Conservation (phyloP, 164 flowering plant genomes). For the Magnolia kwangsiensis region DNA sequence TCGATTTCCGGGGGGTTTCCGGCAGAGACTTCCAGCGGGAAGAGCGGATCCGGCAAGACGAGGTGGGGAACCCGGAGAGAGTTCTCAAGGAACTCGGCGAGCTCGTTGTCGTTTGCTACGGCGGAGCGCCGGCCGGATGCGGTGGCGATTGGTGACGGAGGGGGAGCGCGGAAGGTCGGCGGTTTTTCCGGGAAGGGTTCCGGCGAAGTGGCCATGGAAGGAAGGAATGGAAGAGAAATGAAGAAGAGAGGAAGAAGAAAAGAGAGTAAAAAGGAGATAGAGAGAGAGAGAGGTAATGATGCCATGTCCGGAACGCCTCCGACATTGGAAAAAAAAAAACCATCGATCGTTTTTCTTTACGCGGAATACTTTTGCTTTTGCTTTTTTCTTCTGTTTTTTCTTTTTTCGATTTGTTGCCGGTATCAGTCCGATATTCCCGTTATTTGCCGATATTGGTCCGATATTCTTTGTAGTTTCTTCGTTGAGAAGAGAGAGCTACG, state of each 20-base stretch:
- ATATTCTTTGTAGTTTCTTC: no score
- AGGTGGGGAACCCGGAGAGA: constrained; percentile 66
- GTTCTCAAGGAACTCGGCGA: constrained; percentile 58
- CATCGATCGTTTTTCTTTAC: not conserved
- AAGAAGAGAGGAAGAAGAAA: not conserved
- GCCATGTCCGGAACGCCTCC: not conserved
- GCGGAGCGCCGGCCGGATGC: constrained; percentile 46
- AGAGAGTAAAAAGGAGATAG: not conserved
- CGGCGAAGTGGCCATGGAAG: constrained; percentile 36
- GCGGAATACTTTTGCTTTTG: constrained; percentile 4
- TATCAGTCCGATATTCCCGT: no score
- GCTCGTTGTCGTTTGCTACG: constrained; percentile 55
- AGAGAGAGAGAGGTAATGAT: not conserved
- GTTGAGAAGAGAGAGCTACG: no score
- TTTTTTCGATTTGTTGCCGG: no score
- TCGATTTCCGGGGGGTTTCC: constrained; percentile 47
- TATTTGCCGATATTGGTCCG: no score
- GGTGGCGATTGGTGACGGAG: constrained; percentile 76
- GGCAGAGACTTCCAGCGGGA: constrained; percentile 42
- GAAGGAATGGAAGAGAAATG: not conserved
- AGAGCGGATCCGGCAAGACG: constrained; percentile 56
- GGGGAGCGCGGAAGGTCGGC: constrained; percentile 78
- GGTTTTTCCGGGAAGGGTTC: constrained; percentile 25
- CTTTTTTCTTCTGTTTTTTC: not conserved
- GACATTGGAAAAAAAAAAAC: constrained; percentile 2